Evolutionary conservation across 2,329 filamentous ascomycete species (phyloP), one percentile per base, ranked within the genome.

Genomic region (Alternaria triticimaculans): DNA sequence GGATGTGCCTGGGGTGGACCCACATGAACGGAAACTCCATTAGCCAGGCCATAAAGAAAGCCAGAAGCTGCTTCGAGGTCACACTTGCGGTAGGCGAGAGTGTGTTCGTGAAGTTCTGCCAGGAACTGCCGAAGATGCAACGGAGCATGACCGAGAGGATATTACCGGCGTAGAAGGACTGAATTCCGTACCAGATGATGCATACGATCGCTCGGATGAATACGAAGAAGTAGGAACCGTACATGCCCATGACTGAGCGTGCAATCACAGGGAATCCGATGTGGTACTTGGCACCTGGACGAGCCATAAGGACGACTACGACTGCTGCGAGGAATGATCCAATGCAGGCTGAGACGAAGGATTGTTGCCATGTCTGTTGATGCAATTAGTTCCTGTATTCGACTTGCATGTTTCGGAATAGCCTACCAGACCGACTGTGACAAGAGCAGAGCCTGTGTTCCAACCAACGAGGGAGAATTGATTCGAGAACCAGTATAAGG

Each of bases 201-300:
- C 76, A 78, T 2, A 82, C 79, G 0, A 78, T 66, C 7, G 75
- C 75, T 43, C 77, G 65, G 25, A 79, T 78, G 64, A 80, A 77
- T 43, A 83, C 73, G 66, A 83, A 82, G 26, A 80, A 79, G 58
- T 78, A 77, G 2, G 78, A 77, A 15, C 80, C 81, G 28, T 76
- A 78, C 58, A 82, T 76, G 15, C 72, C 72, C 69, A 74, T 73
- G 11, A 71, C 66, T 1, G 70, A 69, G 18, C 70, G 70, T 18
- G 64, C 61, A 30, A 62, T 67, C 7, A 64, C 66, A 21, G 56
- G 72, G 56, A 62, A 72, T 50, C 71, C 71, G 26, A 73, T 63
- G 26, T 73, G 72, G 18, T 75, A 75, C 28, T 65, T 68, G 37
- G 63, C 72, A 37, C 70, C 72, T 11, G 72, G 72, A 3, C 72